These are phyloP conservation scores for Pythium brachiatum DNA, from an alignment of 352 stramenopile species.

Conservation along the genomic window DNA sequence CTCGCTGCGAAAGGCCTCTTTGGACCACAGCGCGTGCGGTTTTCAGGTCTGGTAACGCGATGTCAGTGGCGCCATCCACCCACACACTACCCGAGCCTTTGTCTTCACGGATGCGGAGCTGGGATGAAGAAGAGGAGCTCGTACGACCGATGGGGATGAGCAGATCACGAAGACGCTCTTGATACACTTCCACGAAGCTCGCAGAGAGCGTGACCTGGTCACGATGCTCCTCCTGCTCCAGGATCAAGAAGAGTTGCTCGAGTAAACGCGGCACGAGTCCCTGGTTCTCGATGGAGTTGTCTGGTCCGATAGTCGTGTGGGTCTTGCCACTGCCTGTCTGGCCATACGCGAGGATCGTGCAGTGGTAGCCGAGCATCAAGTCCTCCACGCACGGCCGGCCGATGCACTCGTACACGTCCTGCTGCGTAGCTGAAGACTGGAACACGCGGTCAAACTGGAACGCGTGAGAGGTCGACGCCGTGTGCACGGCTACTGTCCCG, in stretches of 20 bases:
- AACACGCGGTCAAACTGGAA: conserved; percentile 57
- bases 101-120: conserved; percentile 49
- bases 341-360: conserved; percentile 68
- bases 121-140: not conserved
- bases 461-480: conserved; percentile 12
- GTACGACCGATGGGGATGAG: conserved; percentile 24
- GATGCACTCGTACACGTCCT: conserved; percentile 43
- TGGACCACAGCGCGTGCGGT: conserved; percentile 36
- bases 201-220: conserved; percentile 40
- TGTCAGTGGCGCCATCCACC: conserved; percentile 51
- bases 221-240: conserved; percentile 12
- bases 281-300: conserved; percentile 9
- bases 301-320: conserved; percentile 41
- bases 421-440: conserved; percentile 29
- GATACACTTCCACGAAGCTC: conserved; percentile 72
- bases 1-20: conserved; percentile 36
- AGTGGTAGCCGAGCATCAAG: conserved; percentile 63
- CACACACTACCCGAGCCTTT: conserved; percentile 26
- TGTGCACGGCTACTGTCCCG: not conserved
- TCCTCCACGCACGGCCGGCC: conserved; percentile 49
- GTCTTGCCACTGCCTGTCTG: conserved; percentile 76
- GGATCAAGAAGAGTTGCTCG: conserved; percentile 30
- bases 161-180: conserved; percentile 63
- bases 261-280: conserved; percentile 46
- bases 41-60: conserved; percentile 31